Conservation (phyloP, 1,284 basidiomycete species). For the Heterobasidion occidentale region DNA sequence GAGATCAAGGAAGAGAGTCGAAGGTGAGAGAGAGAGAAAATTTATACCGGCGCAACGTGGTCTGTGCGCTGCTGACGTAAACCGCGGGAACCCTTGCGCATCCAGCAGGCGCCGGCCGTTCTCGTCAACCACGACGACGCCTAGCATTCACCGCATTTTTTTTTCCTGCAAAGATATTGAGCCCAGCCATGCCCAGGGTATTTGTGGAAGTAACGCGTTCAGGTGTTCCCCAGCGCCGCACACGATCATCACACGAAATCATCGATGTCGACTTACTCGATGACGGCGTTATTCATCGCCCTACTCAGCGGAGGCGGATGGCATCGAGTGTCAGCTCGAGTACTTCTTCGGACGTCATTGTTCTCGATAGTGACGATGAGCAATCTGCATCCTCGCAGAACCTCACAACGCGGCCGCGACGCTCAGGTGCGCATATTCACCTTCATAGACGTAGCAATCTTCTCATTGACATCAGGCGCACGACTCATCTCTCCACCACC, state of each 20-base stretch:
- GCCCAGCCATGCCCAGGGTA: neutral
- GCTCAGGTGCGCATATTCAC: conserved; percentile 13
- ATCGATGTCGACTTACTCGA: conserved; percentile 33
- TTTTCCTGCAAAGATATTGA: no score
- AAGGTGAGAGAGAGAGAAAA: neutral
- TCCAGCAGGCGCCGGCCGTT: neutral
- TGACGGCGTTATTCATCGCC: conserved; percentile 9
- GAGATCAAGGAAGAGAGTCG: neutral
- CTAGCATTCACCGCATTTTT: neutral
- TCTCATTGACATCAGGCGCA: conserved; percentile 8
- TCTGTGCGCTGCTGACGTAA: conserved; percentile 12
- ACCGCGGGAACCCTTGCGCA: neutral
- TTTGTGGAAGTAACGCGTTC: neutral
- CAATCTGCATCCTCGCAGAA: neutral
- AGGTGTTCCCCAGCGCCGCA: conserved; percentile 1
- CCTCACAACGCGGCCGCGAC: conserved; percentile 2
- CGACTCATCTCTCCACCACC: conserved; percentile 37
- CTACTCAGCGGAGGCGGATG: conserved; percentile 5
- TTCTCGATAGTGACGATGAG: conserved; percentile 39
- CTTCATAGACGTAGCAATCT: neutral
- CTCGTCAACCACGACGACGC: neutral
- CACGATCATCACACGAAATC: conserved; percentile 18
- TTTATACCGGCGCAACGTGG: conserved; percentile 4
- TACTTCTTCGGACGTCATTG: conserved; percentile 17
- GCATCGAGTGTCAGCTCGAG: neutral